Evolutionary conservation across 108 stramenopile species (phyloP), one percentile per base, ranked within the genome.

Genomic region (Nannochloropsis gaditana): DNA sequence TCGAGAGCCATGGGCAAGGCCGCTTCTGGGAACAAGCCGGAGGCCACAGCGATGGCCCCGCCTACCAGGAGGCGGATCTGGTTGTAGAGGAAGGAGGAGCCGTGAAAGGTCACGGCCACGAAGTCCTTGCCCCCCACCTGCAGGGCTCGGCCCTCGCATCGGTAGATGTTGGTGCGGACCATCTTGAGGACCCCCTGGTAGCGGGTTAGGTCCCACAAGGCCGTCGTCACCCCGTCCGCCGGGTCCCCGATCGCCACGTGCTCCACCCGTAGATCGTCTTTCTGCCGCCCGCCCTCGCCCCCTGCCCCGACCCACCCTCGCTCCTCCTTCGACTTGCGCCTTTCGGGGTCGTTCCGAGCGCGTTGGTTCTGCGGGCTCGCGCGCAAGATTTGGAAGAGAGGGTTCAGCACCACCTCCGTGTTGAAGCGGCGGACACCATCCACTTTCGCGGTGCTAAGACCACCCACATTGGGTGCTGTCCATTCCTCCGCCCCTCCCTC

Each of bases 41-140:
- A 80, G 19, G 86, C 86, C 83, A 83, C 86, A 0, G 47, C 86
- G 42, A 87, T 59, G 2, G 86, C 86, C 41, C 79, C 86, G 21
- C 86, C 86, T 21, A 87, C 79, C 86, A 87, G 83, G 15, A 87
- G 79, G 9, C 86, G 83, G 83, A 86, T 86, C 82, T 86, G 86
- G 50, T 86, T 86, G 45, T 86, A 73, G 9, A 59, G 31, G 21
- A 17, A 21, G 15, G 9, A 84, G n/a, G 19, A 83, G 43, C 41
- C n/a, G 19, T 41, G 43, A 19, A 44, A 42, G 11, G 82, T 86
- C 45, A 86, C 86, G 44, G 82, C 82, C 2, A 86, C 86, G 73
- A 86, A 86, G 10, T 50, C 82, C 86, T 86, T 86, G 17, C 86
- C 86, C 41, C 82, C 82, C 47, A 86, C 73, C 31, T 86, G 82